These are phyloP conservation scores for Triticum aestivum DNA, from an alignment of 176 grass and related monocot genomes.

Conservation along the genomic window IWGSC_CS_RefSeq_v2.1 NC_057812.1:466794306-466794805, in stretches of 20 bases:
- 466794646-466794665: constrained; percentile 84
- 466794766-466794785: background rate
- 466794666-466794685: constrained; percentile 79
- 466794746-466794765: background rate
- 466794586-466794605: constrained; percentile 64
- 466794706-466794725: constrained; percentile 86
- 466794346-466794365: constrained; percentile 88
- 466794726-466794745: constrained; percentile 68
- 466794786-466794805: background rate
- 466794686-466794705: constrained; percentile 90
- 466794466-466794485: background rate
- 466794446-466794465: constrained; percentile 7
- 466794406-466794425: constrained; percentile 83
- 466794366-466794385: constrained; percentile 78
- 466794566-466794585: constrained; percentile 83
- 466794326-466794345: constrained; percentile 33
- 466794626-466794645: constrained; percentile 45
- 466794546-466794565: constrained; percentile 86
- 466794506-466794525: background rate
- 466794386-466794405: constrained; percentile 67
- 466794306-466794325: background rate
- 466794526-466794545: background rate
- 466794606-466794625: constrained; percentile 77
- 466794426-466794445: constrained; percentile 86
- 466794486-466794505: background rate